Evolutionary conservation across 768 basidiomycete species (phyloP), one percentile per base, ranked within the genome.

Genomic region (Suillus spraguei): DNA sequence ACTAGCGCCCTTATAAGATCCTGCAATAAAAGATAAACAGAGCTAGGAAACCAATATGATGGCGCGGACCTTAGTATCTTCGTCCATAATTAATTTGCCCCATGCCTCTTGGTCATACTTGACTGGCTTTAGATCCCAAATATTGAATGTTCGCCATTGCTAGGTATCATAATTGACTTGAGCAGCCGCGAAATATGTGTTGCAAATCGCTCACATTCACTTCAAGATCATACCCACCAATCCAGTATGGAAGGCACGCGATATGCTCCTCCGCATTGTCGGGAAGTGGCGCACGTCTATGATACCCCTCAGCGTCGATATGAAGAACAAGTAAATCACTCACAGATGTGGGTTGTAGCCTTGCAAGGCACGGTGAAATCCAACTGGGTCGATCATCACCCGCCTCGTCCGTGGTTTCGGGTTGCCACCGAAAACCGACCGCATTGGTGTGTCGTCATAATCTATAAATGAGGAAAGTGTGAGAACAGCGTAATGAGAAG

Each of bases 351-450:
- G 56, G 39, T 58, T 58, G 24, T 58, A 58, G 39, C 56, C 56
- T 41, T 41, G 56, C 16, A 9, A 24, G 17, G 56, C 56, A 6
- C 24, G 38, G 39, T 58, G 5, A 10, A 7, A 58, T 28, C 56
- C 56, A 28, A 28, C 10, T 32, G 56, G 56, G 24, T 58, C 56
- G 14, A 58, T 7, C 56, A 58, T 58, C 56, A 58, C 56, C 56
- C 38, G 10, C 10, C 56, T 24, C 0, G 4, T 20, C 5, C 56
- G 38, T 7, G 56, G 24, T 20, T 11, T 20, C 10, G 20, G 17
- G 39, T 58, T 41, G 39, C 16, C 16, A 10, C 0, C 28, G 36
- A 56, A 41, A 28, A 20, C 16, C 17, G 24, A 39, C 28, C 28
- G 56, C 24, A 58, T 20, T 13, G 24, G 24, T 41, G 56, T 58